Base-by-base conservation (phyloP, 148 eudicot genomes). In the Camellia sinensis region DNA sequence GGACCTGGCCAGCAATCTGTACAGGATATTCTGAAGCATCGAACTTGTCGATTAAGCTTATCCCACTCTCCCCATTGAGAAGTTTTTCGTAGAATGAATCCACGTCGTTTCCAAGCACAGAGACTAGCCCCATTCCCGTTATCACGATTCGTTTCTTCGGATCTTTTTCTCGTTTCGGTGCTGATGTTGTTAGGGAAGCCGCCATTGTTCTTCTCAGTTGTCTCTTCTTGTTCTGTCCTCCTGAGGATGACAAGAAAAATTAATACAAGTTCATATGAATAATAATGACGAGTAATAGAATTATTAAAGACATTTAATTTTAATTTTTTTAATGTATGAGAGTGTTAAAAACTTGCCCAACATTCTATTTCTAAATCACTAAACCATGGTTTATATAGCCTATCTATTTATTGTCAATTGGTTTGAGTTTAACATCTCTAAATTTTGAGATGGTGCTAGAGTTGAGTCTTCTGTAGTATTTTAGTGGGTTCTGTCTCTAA, bases 111-210 rank as follows among this genome's bases (percentile, higher is more conserved):
- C 85, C 85, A 15, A 79, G 70, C 43, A 79, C 82, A 0, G 85
- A 83, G 21, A 79, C 85, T 0, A 83, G 75, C 0, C 85, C 85
- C 82, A 74, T 83, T 73, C 85, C 85, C 6, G 85, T 83, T 17
- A 83, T 68, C 48, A 83, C 85, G 18, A 79, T 67, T 13, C 85
- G 81, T 63, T 83, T 83, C 79, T 53, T 83, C 11, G 85, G 82
- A 50, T 83, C 85, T 45, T 40, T 83, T 4, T 83, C 82, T 29
- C 85, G 77, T n/a, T 80, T 74, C 12, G 85, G 82, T 71, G 82
- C 82, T 9, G 80, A 59, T 5, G 50, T 45, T 0, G 73, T 67
- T 3, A 67, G 57, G 10, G 79, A 62, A 45, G 70, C 79, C 79
- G 79, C 79, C 79, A 29, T 29, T 29, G 37, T 29, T 29, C 37